phyloP scores from a whole-genome alignment of 2,329 filamentous ascomycete species.

The Cladosporium sp. region DNA sequence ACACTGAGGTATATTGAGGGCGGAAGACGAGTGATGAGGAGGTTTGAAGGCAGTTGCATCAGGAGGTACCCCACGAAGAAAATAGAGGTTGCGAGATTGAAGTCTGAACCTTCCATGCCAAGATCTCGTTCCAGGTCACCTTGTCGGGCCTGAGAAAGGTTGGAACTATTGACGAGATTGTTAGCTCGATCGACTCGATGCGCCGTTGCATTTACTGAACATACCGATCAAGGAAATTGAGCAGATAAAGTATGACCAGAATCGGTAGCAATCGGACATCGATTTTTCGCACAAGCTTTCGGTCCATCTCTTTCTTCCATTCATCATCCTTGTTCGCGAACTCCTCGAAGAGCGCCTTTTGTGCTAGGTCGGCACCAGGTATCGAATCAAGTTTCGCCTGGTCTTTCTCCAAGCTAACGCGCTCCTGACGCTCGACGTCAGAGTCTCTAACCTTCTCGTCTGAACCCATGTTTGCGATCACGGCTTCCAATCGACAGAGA shows the following conservation, averaged over 20 bases:
- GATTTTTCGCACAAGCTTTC: slow-evolving; percentile 60
- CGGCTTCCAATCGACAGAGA: not conserved
- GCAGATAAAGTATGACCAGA: slow-evolving; percentile 68
- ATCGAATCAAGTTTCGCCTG: not conserved
- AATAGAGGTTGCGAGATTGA: slow-evolving; percentile 50
- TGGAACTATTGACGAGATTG: slow-evolving; percentile 40
- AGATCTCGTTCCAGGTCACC: slow-evolving; percentile 50
- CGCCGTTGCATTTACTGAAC: slow-evolving; percentile 4
- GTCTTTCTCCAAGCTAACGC: slow-evolving; percentile 8
- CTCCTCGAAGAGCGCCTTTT: slow-evolving; percentile 3
- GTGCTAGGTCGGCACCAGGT: not conserved
- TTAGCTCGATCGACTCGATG: slow-evolving; percentile 8
- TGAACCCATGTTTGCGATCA: not conserved
- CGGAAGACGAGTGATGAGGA: slow-evolving; percentile 48
- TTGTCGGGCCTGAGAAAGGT: slow-evolving; percentile 50
- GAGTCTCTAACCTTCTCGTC: slow-evolving; percentile 2
- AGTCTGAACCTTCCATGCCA: slow-evolving; percentile 50
- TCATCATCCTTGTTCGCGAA: slow-evolving; percentile 9
- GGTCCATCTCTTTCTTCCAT: slow-evolving; percentile 36
- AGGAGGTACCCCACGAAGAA: slow-evolving; percentile 55
- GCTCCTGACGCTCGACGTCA: slow-evolving; percentile 7
- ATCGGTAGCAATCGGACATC: slow-evolving; percentile 62
- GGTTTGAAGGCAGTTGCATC: slow-evolving; percentile 58
- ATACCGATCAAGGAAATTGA: slow-evolving; percentile 61
- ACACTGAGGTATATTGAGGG: slow-evolving; percentile 50